phyloP scores from a whole-genome alignment of 73 alveolate genomes.

The Strombidium stylifer region DNA sequence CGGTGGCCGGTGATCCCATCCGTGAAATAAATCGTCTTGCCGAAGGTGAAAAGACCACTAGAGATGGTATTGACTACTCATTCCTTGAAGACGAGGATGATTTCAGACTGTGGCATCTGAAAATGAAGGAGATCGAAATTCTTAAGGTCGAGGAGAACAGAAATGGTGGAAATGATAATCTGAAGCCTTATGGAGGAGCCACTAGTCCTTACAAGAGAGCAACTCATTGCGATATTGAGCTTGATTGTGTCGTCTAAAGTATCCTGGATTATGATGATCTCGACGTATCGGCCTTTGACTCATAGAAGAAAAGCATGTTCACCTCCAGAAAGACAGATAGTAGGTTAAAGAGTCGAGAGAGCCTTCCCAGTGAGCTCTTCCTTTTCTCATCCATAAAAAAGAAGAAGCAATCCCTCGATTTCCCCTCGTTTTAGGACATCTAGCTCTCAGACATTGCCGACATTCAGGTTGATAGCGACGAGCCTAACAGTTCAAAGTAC shows the following conservation, averaged over 20 bases:
- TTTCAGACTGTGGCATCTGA: slow-evolving; percentile 17
- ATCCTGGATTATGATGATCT: no score
- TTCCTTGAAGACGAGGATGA: slow-evolving; percentile 7
- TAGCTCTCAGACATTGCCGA: neutral
- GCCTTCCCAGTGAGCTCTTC: neutral
- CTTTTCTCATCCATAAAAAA: neutral
- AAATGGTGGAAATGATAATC: no score
- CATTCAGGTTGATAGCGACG: no score
- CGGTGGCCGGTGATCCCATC: no score
- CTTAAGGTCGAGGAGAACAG: no score
- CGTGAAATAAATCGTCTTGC: neutral
- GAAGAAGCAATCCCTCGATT: neutral
- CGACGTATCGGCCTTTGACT: no score
- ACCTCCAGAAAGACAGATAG: neutral
- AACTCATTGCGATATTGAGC: slow-evolving; percentile 39
- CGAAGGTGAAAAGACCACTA: neutral
- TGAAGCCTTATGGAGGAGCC: neutral
- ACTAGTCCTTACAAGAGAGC: slow-evolving; percentile 33
- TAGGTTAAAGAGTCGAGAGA: no score
- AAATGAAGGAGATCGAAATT: slow-evolving; percentile 15
- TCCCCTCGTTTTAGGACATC: neutral
- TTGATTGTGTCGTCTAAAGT: slow-evolving; percentile 33
- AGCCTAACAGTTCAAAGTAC: no score
- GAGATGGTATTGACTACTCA: slow-evolving; percentile 4
- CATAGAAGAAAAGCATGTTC: slow-evolving; percentile 27